A percentile compares a stretch with the other conserved stretches of the same genome.
Evolutionary conservation across 139 green algal genomes (phyloP).

Genomic region (Monoraphidium neglectum): DNA sequence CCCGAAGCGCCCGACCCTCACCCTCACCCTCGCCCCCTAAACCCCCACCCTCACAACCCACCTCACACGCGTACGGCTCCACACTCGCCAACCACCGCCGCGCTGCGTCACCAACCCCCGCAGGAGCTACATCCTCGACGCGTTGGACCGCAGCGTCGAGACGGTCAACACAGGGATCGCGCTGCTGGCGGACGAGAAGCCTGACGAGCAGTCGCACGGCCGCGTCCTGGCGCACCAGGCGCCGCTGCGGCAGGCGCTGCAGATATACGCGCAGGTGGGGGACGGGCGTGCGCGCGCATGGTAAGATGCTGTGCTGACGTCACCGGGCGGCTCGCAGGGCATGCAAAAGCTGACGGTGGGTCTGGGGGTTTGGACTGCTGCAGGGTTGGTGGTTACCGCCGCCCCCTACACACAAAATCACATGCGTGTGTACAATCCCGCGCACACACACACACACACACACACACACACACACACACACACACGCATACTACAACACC

Average conservation of each 20-base stretch:
- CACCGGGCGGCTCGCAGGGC: too few relatives aligned
- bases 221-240: constrained; percentile 7
- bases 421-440: not conserved
- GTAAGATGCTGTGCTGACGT: not conserved
- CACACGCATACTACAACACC: not conserved
- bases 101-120: not conserved
- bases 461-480: not conserved
- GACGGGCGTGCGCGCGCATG: not conserved
- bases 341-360: too few relatives aligned
- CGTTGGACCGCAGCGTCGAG: constrained; percentile 47
- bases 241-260: not conserved
- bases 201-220: not conserved
- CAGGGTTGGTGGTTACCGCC: not conserved
- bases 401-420: not conserved
- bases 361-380: not conserved
- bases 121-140: constrained; percentile 55
- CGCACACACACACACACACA: not conserved
- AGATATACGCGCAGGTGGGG: not conserved
- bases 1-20: too few relatives aligned
- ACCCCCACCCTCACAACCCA: not conserved
- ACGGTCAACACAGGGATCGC: constrained; percentile 44
- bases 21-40: not conserved
- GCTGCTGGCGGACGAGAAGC: constrained; percentile 11
- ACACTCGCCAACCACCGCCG: not conserved
- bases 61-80: not conserved